phyloP scores from a whole-genome alignment of 257 asterid genomes.

The Solanum megistacrolobum region DNA sequence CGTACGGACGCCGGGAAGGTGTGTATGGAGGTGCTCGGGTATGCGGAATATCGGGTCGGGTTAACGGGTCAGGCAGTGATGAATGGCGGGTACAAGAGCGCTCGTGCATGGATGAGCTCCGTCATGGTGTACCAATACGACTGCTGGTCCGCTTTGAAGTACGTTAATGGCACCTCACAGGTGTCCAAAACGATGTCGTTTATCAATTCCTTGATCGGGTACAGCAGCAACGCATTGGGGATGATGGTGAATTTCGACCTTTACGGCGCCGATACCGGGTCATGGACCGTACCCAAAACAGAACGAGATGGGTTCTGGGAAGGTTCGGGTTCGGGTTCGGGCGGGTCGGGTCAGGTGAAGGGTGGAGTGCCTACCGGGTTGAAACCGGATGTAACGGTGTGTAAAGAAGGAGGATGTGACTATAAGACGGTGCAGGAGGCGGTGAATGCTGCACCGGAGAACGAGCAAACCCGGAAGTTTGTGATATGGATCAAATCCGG shows the following conservation, averaged over 20 bases:
- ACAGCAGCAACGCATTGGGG: conserved; percentile 31
- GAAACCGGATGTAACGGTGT: conserved; percentile 44
- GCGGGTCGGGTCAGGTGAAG: neutral
- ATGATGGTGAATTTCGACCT: conserved; percentile 44
- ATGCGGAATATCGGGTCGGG: conserved; percentile 24
- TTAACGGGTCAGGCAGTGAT: conserved; percentile 11
- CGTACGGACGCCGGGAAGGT: conserved; percentile 29
- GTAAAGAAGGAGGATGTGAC: conserved; percentile 25
- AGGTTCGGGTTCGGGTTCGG: neutral
- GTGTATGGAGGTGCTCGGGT: conserved; percentile 35
- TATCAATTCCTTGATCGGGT: conserved; percentile 19
- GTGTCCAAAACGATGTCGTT: conserved; percentile 31
- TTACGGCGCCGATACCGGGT: conserved; percentile 25
- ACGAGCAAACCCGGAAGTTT: conserved; percentile 17
- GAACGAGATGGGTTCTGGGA: conserved; percentile 71
- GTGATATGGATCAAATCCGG: conserved; percentile 52
- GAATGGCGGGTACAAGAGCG: conserved; percentile 27
- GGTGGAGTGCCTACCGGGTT: conserved; percentile 23
- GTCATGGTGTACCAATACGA: conserved; percentile 42
- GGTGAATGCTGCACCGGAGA: conserved; percentile 40
- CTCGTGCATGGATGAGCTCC: conserved; percentile 70
- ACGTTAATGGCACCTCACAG: conserved; percentile 33
- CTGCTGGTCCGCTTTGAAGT: conserved; percentile 51
- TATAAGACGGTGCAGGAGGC: conserved; percentile 49
- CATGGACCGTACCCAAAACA: conserved; percentile 39